Evolutionary conservation across 495 filamentous ascomycete species (phyloP).

Genomic region (Podospora didyma): DNA sequence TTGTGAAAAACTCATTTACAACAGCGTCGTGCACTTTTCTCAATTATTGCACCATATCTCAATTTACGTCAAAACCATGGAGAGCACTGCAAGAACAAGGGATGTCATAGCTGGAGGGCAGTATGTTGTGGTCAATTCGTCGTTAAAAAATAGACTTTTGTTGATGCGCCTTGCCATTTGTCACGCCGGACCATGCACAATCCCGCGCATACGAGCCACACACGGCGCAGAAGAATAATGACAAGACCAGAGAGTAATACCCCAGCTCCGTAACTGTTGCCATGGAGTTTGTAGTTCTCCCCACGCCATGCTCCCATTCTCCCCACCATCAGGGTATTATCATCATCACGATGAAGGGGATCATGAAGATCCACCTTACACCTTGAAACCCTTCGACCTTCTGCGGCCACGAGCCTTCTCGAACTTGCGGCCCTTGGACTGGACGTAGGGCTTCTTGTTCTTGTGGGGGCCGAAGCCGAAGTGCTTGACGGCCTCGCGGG

Average conservation of each 20-base stretch:
- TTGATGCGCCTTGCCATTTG: neutral
- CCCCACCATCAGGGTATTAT: neutral
- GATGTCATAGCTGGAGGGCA: neutral
- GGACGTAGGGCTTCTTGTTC: constrained; percentile 96
- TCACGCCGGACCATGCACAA: neutral
- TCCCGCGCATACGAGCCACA: neutral
- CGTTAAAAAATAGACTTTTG: neutral
- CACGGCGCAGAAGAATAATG: neutral
- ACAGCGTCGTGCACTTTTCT: no score
- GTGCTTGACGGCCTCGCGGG: constrained; percentile 96
- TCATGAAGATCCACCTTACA: constrained; percentile 54
- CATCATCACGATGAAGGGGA: neutral
- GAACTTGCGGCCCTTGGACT: constrained; percentile 99
- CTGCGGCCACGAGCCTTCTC: constrained; percentile 96
- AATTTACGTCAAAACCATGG: no score
- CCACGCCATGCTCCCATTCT: constrained; percentile 1
- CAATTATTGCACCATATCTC: no score
- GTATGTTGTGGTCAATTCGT: neutral
- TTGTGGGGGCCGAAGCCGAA: constrained; percentile 97
- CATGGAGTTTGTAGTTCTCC: constrained; percentile 1
- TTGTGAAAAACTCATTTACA: no score
- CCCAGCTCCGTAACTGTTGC: constrained; percentile 8
- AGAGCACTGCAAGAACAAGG: no score
- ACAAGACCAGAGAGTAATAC: neutral
- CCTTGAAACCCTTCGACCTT: constrained; percentile 97